Percentiles rank a stretch among this genome's conserved stretches.
These are phyloP conservation scores for Dispira parvispora DNA, from an alignment of 192 early-diverging fungal genomes.

Conservation along the genomic window DNA sequence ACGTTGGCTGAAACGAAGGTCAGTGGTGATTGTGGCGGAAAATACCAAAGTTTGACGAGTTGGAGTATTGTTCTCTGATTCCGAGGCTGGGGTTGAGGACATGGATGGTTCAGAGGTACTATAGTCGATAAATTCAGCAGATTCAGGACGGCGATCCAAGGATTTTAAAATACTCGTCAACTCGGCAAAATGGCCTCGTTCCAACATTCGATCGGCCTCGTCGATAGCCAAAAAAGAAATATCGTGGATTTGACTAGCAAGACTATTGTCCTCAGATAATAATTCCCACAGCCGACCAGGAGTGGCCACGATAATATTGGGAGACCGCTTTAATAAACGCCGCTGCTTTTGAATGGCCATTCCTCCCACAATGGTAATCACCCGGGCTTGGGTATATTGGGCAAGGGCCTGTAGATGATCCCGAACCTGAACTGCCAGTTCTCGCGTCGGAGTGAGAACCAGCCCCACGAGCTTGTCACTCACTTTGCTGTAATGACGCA, in stretches of 20 bases:
- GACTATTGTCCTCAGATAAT: slow-evolving; percentile 34
- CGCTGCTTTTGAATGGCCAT: slow-evolving; percentile 88
- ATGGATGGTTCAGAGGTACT: not conserved
- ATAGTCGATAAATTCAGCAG: not conserved
- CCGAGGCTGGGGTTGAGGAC: slow-evolving; percentile 2
- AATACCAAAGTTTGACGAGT: slow-evolving; percentile 79
- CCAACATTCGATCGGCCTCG: slow-evolving; percentile 74
- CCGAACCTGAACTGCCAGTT: slow-evolving; percentile 87
- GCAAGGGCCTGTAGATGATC: slow-evolving; percentile 54
- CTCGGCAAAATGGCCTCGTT: slow-evolving; percentile 62
- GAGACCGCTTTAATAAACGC: slow-evolving; percentile 41
- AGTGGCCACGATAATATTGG: slow-evolving; percentile 65
- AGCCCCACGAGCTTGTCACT: slow-evolving; percentile 31
- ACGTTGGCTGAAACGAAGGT: slow-evolving; percentile 19
- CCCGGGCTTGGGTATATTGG: slow-evolving; percentile 25
- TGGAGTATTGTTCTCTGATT: slow-evolving; percentile 12
- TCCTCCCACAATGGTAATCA: slow-evolving; percentile 78
- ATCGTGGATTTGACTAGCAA: slow-evolving; percentile 33
- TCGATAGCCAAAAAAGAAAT: slow-evolving; percentile 61
- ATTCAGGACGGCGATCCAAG: slow-evolving; percentile 16
- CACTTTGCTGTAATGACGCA: slow-evolving; percentile 20
- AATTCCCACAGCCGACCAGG: slow-evolving; percentile 65
- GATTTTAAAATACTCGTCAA: slow-evolving; percentile 40
- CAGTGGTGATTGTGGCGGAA: slow-evolving; percentile 67
- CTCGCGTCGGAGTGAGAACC: slow-evolving; percentile 83